Conservation (phyloP, 352 stramenopile genomes). For the Globisporangium lucens region DNA sequence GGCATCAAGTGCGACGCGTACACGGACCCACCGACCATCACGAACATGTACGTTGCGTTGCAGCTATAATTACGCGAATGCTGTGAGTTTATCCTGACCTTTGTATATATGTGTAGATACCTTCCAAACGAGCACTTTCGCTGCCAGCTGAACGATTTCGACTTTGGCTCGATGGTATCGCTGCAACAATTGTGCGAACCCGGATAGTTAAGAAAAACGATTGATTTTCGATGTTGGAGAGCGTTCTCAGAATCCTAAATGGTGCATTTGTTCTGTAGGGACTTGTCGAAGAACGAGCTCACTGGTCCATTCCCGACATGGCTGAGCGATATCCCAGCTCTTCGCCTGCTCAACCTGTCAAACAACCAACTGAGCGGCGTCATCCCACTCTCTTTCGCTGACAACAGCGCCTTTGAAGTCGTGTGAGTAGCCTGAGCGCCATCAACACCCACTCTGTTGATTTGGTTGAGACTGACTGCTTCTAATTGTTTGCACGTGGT, state of each 20-base stretch:
- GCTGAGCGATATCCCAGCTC: constrained; percentile 58
- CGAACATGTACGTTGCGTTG: constrained; percentile 48
- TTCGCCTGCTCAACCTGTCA: constrained; percentile 59
- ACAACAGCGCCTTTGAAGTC: constrained; percentile 59
- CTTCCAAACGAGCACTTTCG: constrained; percentile 42
- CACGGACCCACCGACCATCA: constrained; percentile 66
- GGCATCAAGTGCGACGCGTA: constrained; percentile 63
- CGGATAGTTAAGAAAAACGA: background rate
- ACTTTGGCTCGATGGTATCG: constrained; percentile 67
- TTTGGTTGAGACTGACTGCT: background rate
- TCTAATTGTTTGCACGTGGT: background rate
- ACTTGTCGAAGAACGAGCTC: constrained; percentile 56
- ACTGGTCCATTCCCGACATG: constrained; percentile 51
- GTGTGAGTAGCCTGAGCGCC: constrained; percentile 27
- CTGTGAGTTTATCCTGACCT: background rate
- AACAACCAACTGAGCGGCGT: constrained; percentile 42
- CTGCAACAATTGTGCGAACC: constrained; percentile 64
- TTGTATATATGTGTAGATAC: constrained; percentile 31
- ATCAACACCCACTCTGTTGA: background rate
- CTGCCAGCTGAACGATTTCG: constrained; percentile 47
- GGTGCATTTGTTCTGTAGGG: constrained; percentile 20
- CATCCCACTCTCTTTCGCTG: constrained; percentile 45
- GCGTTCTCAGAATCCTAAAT: background rate
- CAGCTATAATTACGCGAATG: background rate
- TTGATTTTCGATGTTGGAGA: background rate